Conservation (phyloP, 345 rosid genomes). For the Acer negundo region DNA sequence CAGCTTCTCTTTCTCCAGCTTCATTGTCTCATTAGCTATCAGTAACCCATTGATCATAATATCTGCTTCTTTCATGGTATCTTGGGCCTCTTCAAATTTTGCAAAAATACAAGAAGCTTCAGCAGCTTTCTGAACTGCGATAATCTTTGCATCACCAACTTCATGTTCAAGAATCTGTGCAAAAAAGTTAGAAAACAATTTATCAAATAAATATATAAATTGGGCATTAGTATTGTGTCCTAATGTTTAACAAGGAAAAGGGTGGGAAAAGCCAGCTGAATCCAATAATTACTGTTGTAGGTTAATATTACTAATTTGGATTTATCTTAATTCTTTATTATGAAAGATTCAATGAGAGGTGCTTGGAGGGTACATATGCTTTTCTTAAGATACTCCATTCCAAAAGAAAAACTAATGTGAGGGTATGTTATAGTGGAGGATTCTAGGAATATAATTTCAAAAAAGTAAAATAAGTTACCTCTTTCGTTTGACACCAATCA, state of each 20-base stretch:
- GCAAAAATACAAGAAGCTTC: slow-evolving; percentile 68
- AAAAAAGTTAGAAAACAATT: slow-evolving; percentile 17
- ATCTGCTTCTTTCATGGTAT: slow-evolving; percentile 84
- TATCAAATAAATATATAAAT: background rate
- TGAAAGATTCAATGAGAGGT: background rate
- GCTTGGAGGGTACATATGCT: background rate
- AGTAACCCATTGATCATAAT: slow-evolving; percentile 70
- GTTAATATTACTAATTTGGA: background rate
- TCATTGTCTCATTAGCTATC: slow-evolving; percentile 77
- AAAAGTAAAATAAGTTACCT: slow-evolving; percentile 38
- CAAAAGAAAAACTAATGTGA: background rate
- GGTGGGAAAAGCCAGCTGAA: background rate
- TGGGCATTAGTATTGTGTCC: background rate
- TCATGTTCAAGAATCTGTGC: slow-evolving; percentile 74
- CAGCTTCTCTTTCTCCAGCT: slow-evolving; percentile 58
- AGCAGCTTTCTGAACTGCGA: slow-evolving; percentile 61
- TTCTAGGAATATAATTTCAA: background rate
- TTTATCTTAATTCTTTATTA: slow-evolving; percentile 1
- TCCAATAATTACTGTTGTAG: background rate
- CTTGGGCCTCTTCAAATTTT: slow-evolving; percentile 92
- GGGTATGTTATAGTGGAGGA: background rate
- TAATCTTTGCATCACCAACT: slow-evolving; percentile 64
- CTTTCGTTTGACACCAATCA: slow-evolving; percentile 49
- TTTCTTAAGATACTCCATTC: background rate
- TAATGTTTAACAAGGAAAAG: background rate